A percentile compares a stretch with the other conserved stretches of the same genome.
phyloP scores from a whole-genome alignment of 225 moss, liverwort and hornwort species.

The Sphagnum tenellum region DNA sequence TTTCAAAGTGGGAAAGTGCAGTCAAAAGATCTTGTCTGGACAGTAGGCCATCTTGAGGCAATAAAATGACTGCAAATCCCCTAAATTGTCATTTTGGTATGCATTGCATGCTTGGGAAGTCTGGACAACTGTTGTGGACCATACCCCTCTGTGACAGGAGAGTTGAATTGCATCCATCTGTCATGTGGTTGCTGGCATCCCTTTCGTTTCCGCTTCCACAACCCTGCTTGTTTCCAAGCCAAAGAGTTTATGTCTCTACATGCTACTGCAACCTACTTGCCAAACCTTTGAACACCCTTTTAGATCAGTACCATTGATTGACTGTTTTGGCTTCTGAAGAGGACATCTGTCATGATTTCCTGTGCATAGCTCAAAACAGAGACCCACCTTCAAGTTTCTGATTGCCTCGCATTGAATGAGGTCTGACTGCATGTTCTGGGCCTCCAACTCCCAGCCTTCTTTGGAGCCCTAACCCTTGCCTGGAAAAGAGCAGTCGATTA shows the following conservation, averaged over 20 bases:
- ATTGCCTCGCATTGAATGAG: constrained; percentile 32
- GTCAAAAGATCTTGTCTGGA: no score
- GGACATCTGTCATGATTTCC: no score
- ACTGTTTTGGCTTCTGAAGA: no score
- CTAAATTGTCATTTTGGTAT: no score
- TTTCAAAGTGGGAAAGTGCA: no score
- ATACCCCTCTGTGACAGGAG: constrained; percentile 75
- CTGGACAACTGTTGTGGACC: not conserved
- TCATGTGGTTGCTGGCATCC: constrained; percentile 54
- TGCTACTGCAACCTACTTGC: no score
- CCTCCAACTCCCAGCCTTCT: constrained; percentile 61
- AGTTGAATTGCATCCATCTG: constrained; percentile 67
- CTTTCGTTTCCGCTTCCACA: constrained; percentile 68
- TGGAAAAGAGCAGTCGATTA: constrained; percentile 66
- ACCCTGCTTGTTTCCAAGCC: constrained; percentile 26
- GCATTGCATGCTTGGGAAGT: no score
- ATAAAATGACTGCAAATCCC: no score
- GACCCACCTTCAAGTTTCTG: constrained; percentile 50
- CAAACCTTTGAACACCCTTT: no score
- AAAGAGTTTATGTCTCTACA: no score
- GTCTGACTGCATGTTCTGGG: constrained; percentile 43
- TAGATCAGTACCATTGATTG: no score
- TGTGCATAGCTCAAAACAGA: not conserved
- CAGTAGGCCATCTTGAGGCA: no score
- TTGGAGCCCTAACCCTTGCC: constrained; percentile 46